phyloP scores from a whole-genome alignment of 441 rosid genomes.

The Viola pubescens region DNA sequence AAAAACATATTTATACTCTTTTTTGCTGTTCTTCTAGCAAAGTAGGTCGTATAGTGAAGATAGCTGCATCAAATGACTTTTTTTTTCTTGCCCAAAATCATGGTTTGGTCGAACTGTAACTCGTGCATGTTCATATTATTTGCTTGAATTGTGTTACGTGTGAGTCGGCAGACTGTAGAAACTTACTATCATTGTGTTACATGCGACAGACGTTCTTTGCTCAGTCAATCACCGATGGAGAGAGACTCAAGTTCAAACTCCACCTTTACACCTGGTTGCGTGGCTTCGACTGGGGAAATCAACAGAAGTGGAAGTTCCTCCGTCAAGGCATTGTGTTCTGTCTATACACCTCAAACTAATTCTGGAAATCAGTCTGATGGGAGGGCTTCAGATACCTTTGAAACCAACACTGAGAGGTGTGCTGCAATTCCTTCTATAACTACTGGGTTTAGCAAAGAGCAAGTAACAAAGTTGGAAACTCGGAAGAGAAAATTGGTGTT shows the following conservation, averaged over 20 bases:
- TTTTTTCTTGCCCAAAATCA: no score
- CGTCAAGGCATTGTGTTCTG: constrained; percentile 29
- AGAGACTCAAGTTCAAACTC: constrained; percentile 29
- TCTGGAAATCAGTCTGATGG: constrained; percentile 20
- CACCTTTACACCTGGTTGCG: constrained; percentile 32
- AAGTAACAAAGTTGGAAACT: constrained; percentile 26
- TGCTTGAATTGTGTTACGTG: no score
- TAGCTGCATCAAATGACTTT: no score
- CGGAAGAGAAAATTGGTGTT: constrained; percentile 51
- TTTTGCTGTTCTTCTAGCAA: no score
- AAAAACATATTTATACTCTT: no score
- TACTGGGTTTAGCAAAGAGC: constrained; percentile 21
- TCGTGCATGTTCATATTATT: no score
- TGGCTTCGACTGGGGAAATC: constrained; percentile 26
- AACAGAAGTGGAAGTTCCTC: constrained; percentile 38
- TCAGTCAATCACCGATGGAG: constrained; percentile 77
- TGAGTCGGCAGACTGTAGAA: neutral
- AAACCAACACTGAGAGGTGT: constrained; percentile 23
- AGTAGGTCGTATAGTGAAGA: no score
- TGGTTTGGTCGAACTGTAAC: no score
- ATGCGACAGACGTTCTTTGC: constrained; percentile 73
- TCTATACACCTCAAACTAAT: constrained; percentile 31
- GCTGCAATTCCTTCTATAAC: constrained; percentile 21
- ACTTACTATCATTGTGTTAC: neutral
- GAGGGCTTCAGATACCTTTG: constrained; percentile 25